A percentile compares a stretch with the other conserved stretches of the same genome.
These are phyloP conservation scores for Chlorociboria aeruginascens DNA, from an alignment of 495 filamentous ascomycete species.

Conservation along the genomic window DNA sequence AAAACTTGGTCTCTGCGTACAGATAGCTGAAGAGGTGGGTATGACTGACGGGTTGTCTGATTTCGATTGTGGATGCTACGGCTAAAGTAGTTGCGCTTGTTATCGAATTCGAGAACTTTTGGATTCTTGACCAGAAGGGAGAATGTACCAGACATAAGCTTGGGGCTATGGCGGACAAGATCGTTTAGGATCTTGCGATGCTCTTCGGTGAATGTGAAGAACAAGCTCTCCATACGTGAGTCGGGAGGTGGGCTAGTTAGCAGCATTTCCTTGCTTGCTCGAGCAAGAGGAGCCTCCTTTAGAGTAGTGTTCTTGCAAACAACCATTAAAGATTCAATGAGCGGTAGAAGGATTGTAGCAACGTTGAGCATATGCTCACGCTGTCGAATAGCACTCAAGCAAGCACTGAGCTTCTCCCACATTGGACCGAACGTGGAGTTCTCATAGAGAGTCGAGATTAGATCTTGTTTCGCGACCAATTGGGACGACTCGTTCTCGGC, in stretches of 20 bases:
- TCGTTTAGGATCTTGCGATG: conserved; percentile 98
- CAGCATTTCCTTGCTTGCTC: conserved; percentile 50
- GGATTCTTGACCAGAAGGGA: conserved; percentile 94
- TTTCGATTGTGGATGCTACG: conserved; percentile 74
- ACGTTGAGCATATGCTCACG: conserved; percentile 94
- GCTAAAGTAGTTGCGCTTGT: conserved; percentile 98
- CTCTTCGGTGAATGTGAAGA: conserved; percentile 98
- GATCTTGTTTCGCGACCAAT: conserved; percentile 57
- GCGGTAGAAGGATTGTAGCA: conserved; percentile 82
- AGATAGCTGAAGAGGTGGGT: conserved; percentile 70
- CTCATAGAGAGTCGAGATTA: conserved; percentile 79
- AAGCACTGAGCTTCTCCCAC: conserved; percentile 91
- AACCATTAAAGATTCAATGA: conserved; percentile 96
- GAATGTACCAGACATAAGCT: conserved; percentile 97
- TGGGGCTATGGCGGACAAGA: conserved; percentile 89
- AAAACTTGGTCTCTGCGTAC: conserved; percentile 94
- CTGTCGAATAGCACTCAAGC: conserved; percentile 74
- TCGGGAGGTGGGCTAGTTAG: conserved; percentile 70
- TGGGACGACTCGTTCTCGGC: conserved; percentile 39
- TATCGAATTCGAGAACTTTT: conserved; percentile 97
- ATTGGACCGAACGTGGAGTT: conserved; percentile 78
- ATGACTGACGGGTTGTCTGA: conserved; percentile 39
- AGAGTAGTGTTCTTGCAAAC: conserved; percentile 93
- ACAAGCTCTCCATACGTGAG: conserved; percentile 73
- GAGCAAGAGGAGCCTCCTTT: conserved; percentile 38